phyloP scores from a whole-genome alignment of 805 yeast genomes.

The Candida endomychidarum region DNA sequence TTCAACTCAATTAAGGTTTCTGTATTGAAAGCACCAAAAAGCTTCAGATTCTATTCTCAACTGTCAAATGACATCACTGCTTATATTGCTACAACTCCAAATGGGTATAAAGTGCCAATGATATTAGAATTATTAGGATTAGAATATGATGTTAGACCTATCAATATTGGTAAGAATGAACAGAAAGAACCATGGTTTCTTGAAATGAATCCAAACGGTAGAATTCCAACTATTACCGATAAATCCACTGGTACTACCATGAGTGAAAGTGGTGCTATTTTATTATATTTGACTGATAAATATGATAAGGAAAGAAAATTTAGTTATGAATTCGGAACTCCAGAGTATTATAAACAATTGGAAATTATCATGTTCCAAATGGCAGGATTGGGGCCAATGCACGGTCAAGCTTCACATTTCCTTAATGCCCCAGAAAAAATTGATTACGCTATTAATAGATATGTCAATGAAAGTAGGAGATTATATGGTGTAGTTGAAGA shows the following conservation, averaged over 20 bases:
- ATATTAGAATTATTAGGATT: slow-evolving; percentile 43
- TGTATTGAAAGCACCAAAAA: no score
- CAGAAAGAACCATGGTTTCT: slow-evolving; percentile 61
- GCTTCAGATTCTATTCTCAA: not conserved
- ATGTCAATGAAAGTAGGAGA: slow-evolving; percentile 49
- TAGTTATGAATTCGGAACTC: slow-evolving; percentile 37
- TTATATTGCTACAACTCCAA: slow-evolving; percentile 38
- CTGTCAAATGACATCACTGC: not conserved
- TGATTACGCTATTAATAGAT: slow-evolving; percentile 55
- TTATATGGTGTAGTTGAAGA: slow-evolving; percentile 55
- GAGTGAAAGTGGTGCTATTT: slow-evolving; percentile 62
- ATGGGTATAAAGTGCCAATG: slow-evolving; percentile 43
- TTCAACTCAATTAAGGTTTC: no score
- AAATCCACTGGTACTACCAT: slow-evolving; percentile 45
- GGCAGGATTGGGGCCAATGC: slow-evolving; percentile 60
- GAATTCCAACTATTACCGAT: slow-evolving; percentile 56
- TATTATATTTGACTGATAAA: slow-evolving; percentile 57
- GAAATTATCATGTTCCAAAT: slow-evolving; percentile 58
- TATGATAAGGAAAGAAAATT: slow-evolving; percentile 55
- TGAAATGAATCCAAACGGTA: slow-evolving; percentile 60
- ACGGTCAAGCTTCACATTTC: slow-evolving; percentile 60
- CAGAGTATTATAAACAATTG: slow-evolving; percentile 50
- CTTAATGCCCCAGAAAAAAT: slow-evolving; percentile 47
- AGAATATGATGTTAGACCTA: slow-evolving; percentile 38
- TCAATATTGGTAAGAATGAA: slow-evolving; percentile 43